A percentile compares a stretch with the other conserved stretches of the same genome.
These are phyloP conservation scores for Sporothrix globosa DNA, from an alignment of 2,329 filamentous ascomycete genomes.

Conservation along the genomic window DNA sequence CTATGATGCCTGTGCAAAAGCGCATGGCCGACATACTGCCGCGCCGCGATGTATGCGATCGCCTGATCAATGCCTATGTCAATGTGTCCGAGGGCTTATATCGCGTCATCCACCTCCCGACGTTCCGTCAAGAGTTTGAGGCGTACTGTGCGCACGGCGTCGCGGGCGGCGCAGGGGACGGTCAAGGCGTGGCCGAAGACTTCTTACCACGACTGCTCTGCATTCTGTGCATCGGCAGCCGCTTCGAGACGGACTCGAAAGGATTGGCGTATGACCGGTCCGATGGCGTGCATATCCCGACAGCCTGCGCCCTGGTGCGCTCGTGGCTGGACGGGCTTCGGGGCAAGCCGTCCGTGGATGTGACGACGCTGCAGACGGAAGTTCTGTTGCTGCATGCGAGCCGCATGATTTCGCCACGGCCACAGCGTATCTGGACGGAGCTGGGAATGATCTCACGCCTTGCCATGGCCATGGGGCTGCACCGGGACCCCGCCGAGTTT, in stretches of 20 bases:
- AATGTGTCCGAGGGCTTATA: conserved; percentile 57
- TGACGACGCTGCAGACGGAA: conserved; percentile 58
- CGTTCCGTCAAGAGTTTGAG: conserved; percentile 56
- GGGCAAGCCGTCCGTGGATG: conserved; percentile 57
- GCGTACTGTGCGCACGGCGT: conserved; percentile 52
- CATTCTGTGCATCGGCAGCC: conserved; percentile 57
- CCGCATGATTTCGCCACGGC: conserved; percentile 53
- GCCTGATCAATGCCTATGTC: conserved; percentile 55
- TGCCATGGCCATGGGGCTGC: conserved; percentile 63
- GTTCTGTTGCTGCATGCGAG: conserved; percentile 58
- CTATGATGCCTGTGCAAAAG: conserved; percentile 61
- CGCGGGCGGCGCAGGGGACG: conserved; percentile 39
- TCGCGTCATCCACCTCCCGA: conserved; percentile 56
- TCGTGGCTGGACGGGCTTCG: conserved; percentile 57
- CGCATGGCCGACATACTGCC: conserved; percentile 62
- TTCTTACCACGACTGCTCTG: conserved; percentile 60
- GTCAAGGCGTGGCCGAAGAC: conserved; percentile 43
- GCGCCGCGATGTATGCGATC: conserved; percentile 54
- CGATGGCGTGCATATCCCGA: conserved; percentile 61
- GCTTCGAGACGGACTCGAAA: conserved; percentile 56
- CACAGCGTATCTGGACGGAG: conserved; percentile 58
- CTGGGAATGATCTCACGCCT: conserved; percentile 60
- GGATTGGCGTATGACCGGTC: conserved; percentile 56
- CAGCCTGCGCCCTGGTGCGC: conserved; percentile 58
- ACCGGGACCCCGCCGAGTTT: conserved; percentile 60